Percentiles rank a stretch among this genome's conserved stretches.
phyloP scores from a whole-genome alignment of 306 rosid genomes.

The Trichosanthes cucumerina region DNA sequence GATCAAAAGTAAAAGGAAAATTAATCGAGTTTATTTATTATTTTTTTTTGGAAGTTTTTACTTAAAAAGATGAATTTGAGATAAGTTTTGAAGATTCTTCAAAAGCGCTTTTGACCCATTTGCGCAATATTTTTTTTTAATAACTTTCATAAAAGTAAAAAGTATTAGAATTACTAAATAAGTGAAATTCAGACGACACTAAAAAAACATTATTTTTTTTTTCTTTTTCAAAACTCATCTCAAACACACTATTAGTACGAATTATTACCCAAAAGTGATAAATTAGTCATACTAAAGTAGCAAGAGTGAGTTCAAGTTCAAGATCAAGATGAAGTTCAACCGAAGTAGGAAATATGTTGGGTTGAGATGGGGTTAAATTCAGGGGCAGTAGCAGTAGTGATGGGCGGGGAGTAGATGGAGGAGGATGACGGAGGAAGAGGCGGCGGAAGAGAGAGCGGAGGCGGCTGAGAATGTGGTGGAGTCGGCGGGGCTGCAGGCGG shows the following conservation, averaged over 20 bases:
- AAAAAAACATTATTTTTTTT: too few species aligned
- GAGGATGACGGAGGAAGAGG: slow-evolving; percentile 34
- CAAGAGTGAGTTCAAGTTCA: too few species aligned
- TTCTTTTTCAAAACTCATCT: neutral
- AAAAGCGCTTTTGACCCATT: neutral
- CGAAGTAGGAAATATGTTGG: slow-evolving; percentile 37
- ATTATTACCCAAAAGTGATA: too few species aligned
- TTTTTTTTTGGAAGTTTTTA: too few species aligned
- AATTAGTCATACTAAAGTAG: neutral
- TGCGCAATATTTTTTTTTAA: too few species aligned
- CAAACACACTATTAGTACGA: neutral
- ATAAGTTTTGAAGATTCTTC: neutral
- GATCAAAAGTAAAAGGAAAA: neutral
- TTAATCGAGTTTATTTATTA: too few species aligned
- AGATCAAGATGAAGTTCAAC: slow-evolving; percentile 8
- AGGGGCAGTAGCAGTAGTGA: slow-evolving; percentile 5
- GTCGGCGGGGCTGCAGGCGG: slow-evolving; percentile 33
- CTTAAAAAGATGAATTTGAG: neutral
- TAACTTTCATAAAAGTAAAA: too few species aligned
- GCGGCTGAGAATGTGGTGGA: slow-evolving; percentile 21
- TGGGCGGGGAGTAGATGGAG: slow-evolving; percentile 32
- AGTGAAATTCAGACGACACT: neutral
- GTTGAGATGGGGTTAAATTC: slow-evolving; percentile 32
- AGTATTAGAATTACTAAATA: neutral
- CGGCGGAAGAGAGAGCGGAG: slow-evolving; percentile 19